Evolutionary conservation across 1,284 basidiomycete species (phyloP), one percentile per base, ranked within the genome.

Genomic region (Ceratobasidium sp.): DNA sequence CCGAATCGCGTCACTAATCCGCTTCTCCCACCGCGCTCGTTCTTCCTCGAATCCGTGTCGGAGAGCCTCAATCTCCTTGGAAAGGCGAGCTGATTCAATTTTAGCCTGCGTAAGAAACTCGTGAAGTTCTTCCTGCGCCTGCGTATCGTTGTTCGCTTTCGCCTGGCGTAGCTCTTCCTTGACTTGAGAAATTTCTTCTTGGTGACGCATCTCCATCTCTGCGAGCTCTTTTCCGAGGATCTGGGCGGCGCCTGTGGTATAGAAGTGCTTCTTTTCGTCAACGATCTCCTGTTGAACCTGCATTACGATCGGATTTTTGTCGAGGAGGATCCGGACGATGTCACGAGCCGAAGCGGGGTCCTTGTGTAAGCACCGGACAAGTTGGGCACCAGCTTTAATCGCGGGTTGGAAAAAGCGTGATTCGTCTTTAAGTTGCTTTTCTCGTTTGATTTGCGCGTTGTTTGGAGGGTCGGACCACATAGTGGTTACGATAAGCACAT

Each of bases 401-500:
- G 71, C 71, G 1, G 48, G 58, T 24, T 73, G 58, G 41, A 61
- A 72, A 22, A 34, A 62, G n/a, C 39, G 19, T n/a, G 56, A 3
- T 16, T 61, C 31, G 0, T 61, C 56, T 43, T 34, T 5, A 22
- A 73, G 71, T 37, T 73, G 56, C 11, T n/a, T 27, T 39, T 54
- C 48, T 19, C 59, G 27, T 1, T 41, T 13, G 2, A 53, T 6
- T 16, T 63, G 29, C 0, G 1, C 6, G 1, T 56, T 22, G 22
- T 19, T 61, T 8, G 71, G 71, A 2, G 71, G 71, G 24, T 73
- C 14, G 9, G 58, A 51, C 80, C 80, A 81, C 79, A 80, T 79
- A 31, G 65, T 80, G 31, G 80, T 81, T 16, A 77, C 77, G 39
- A 81, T 74, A 13, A 78, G n/a, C 41, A 79, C 78, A 54, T 80